Evolutionary conservation across 1,284 basidiomycete species (phyloP), one percentile per base, ranked within the genome.

Genomic region (Ganoderma lucidum): DNA sequence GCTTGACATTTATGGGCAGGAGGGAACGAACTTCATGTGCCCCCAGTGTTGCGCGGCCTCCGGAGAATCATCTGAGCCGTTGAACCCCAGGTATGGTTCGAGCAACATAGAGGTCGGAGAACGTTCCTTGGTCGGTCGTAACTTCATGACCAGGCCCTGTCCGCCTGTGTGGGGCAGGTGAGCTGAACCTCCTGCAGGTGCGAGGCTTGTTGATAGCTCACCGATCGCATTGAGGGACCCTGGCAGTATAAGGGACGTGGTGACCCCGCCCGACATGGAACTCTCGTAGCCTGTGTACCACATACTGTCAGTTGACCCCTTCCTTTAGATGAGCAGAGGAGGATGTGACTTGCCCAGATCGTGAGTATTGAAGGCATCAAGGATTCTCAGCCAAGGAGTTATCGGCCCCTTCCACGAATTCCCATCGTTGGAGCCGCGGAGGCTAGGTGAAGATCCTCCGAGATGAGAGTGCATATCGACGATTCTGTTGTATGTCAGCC

Each of bases 201-300:
- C 35, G 23, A 23, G 23, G 32, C 56, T n/a, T 6, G 19, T n/a
- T 4, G 35, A 2, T n/a, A 6, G 35, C 35, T 19, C 73, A 86
- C 88, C 88, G 28, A 91, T 88, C 15, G 85, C 86, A 76, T 86
- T 81, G 30, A 83, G 85, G 10, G 85, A 87, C 0, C 90, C 89
- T 0, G 89, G 90, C 0, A 91, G 81, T 17, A 91, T 81, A 63
- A 94, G 84, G 0, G 91, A 86, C 2, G 92, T 91, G 0, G 93
- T 94, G 23, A 94, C 86, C 6, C 89, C 89, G 5, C 85, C 85
- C 9, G 83, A 74, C 14, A 81, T 75, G 2, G 80, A 63, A 56
- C 65, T 61, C 23, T 37, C 19, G 74, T 17, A 78, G 72, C 6
- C 82, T 80, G 32, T n/a, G 17, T 42, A 19, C 42, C 19, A 30